Conservation (phyloP, 2,329 filamentous ascomycete species). For the Penicillium sp. region DNA sequence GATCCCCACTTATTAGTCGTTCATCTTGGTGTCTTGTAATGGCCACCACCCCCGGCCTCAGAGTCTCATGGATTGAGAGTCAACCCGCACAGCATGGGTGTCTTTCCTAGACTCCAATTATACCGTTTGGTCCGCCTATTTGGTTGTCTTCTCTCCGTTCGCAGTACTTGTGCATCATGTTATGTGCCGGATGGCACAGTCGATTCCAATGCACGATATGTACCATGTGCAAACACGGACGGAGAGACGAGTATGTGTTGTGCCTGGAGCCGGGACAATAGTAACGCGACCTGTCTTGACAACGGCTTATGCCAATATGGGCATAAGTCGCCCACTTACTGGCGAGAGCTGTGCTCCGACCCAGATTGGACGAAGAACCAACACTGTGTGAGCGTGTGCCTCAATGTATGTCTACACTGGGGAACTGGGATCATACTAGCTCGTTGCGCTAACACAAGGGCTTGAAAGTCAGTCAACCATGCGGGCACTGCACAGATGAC, state of each 20-base stretch:
- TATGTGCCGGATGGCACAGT: neutral
- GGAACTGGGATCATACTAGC: neutral
- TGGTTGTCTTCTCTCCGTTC: neutral
- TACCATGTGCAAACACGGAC: neutral
- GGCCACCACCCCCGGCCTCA: too few species aligned
- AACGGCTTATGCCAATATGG: neutral
- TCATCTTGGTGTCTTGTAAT: too few species aligned
- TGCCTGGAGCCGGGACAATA: neutral
- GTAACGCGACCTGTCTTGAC: neutral
- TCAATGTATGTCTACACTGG: neutral
- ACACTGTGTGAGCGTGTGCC: neutral
- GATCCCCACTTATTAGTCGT: neutral
- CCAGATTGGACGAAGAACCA: neutral
- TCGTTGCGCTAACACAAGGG: neutral
- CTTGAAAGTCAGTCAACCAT: neutral
- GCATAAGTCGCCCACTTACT: neutral
- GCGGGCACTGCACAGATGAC: neutral
- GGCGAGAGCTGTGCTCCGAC: neutral
- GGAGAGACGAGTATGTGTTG: neutral
- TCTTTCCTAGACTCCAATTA: neutral
- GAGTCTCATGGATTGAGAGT: neutral
- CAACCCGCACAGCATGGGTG: neutral
- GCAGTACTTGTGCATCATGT: neutral
- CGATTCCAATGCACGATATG: neutral
- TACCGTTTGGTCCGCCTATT: neutral